Base-by-base conservation (phyloP, 768 basidiomycete species). In the Vararia minispora region DNA sequence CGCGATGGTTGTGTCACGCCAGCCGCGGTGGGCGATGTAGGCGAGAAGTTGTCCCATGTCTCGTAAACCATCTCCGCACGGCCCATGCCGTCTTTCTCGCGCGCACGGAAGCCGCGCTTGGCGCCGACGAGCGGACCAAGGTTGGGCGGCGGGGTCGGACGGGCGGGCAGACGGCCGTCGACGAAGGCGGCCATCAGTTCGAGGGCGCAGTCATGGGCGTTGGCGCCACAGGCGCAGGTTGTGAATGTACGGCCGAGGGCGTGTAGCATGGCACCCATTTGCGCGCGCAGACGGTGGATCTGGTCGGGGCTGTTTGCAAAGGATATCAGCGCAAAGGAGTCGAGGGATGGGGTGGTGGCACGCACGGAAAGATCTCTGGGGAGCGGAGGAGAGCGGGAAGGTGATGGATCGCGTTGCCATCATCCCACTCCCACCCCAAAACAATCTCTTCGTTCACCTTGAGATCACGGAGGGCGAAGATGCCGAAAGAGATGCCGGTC, bases 391-490 rank as follows among this genome's bases (percentile, higher is more conserved):
- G 58, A 6, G 76, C 75, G n/a, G 76, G 83, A 1, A 89, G 62
- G 43, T 67, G 62, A 57, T 94, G 91, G 0, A 92, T 73, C 1
- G 80, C 77, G 52, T 88, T 84, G 2, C 76, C 77, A 51, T 98
- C 92, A 49, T 97, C 91, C 92, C 92, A 98, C 55, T 95, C 90
- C 90, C 92, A 97, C 0, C 83, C 84, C 0, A 97, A 60, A 0
- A 91, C 76, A 14, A 97, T 72, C 60, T 97, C 92, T 46, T 91
- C 89, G 33, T 81, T 69, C 24, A 73, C 73, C 39, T 70, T 71
- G 46, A 97, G 67, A 44, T 86, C 82, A 9, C 75, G 60, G 13
- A 79, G 58, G 2, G 91, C 85, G 46, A 90, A 92, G 0, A 95
- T 63, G 0, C 77, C 89, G 52, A 95, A 92, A 0, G 68, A 62